Evolutionary conservation across 495 filamentous ascomycete genomes (phyloP).

Genomic region (Parmelia sp.): DNA sequence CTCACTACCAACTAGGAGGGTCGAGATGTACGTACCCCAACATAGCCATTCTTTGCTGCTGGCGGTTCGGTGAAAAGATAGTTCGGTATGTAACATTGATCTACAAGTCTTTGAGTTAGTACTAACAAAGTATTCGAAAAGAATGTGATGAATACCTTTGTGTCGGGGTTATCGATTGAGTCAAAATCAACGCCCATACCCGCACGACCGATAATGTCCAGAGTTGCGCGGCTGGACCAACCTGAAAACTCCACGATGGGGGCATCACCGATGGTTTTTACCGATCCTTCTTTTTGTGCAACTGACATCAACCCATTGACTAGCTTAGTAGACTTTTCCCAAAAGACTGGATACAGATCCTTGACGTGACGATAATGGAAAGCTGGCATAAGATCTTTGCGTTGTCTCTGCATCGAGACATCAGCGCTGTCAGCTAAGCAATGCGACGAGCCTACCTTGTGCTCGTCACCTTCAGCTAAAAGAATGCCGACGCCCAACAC

Average conservation of each 20-base stretch:
- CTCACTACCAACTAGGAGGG: no score
- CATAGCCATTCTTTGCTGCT: constrained; percentile 40
- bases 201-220: constrained; percentile 81
- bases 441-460: constrained; percentile 45
- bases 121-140: no score
- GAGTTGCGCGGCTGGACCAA: constrained; percentile 67
- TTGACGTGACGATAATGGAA: constrained; percentile 84
- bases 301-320: constrained; percentile 38
- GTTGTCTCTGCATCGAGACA: constrained; percentile 44
- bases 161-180: constrained; percentile 57
- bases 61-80: constrained; percentile 45
- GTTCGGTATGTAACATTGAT: constrained; percentile 61
- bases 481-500: constrained; percentile 71
- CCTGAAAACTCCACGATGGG: constrained; percentile 54
- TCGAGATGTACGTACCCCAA: no score
- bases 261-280: constrained; percentile 19
- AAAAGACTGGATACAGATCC: constrained; percentile 78
- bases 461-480: constrained; percentile 79
- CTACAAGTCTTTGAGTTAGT: no score
- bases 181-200: constrained; percentile 77
- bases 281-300: constrained; percentile 22
- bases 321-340: constrained; percentile 57
- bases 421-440: neutral
- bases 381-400: constrained; percentile 74
- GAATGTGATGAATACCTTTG: no score